Evolutionary conservation across 2,329 filamentous ascomycete genomes (phyloP).

Genomic region (Colletotrichum viniferum): DNA sequence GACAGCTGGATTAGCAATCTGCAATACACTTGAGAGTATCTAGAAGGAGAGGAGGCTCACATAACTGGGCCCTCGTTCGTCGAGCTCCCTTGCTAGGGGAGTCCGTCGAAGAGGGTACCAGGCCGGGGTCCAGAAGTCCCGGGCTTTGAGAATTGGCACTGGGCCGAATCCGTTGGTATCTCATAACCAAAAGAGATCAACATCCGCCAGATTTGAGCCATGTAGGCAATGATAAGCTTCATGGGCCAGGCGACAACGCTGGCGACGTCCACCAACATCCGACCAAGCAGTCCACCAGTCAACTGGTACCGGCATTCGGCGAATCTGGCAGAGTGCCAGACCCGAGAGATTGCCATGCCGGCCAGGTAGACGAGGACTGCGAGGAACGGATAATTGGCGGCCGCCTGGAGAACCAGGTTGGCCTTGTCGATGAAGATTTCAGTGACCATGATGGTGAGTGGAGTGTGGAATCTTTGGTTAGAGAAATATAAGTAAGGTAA

Average conservation of each 20-base stretch:
- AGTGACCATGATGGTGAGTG: neutral
- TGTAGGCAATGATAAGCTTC: neutral
- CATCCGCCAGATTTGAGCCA: neutral
- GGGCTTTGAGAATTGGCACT: neutral
- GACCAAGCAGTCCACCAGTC: neutral
- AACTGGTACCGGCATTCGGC: neutral
- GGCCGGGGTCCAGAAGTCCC: conserved; percentile 12
- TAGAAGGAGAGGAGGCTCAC: neutral
- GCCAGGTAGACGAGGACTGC: neutral
- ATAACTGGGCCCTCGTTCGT: neutral
- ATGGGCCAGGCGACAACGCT: neutral
- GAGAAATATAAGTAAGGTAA: neutral
- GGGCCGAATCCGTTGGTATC: neutral
- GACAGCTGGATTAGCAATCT: neutral
- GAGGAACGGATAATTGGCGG: neutral
- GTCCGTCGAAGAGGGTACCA: neutral
- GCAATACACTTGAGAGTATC: neutral
- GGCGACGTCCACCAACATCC: neutral
- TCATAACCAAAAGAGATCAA: neutral
- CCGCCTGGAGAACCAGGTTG: neutral
- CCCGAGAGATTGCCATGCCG: neutral
- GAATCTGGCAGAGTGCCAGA: neutral
- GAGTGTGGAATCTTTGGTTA: neutral
- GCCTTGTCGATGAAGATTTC: neutral
- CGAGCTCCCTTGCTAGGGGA: neutral